Evolutionary conservation across 495 filamentous ascomycete species (phyloP), one percentile per base, ranked within the genome.

Genomic region (Neurospora sp.): DNA sequence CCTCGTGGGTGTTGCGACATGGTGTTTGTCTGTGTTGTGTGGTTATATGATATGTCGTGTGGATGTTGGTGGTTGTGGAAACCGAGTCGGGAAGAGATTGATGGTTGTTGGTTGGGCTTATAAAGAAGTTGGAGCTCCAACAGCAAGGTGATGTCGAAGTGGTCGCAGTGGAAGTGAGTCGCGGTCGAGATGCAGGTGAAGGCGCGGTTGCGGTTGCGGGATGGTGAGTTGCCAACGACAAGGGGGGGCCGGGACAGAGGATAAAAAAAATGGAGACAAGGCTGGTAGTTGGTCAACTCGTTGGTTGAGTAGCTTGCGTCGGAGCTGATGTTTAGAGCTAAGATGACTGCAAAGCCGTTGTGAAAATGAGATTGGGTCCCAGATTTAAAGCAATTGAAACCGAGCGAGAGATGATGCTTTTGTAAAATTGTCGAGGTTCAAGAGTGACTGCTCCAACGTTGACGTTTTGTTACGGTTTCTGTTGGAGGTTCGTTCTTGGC

Each of bases 41-140:
- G 27, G 14, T 9, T 14, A 35, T 35, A 10, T 31, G 84, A 41
- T 84, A 85, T 72, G 84, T 79, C 84, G 85, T 85, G 41, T 16
- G 78, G 61, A 68, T 71, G 68, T 40, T 53, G 35, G 27, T 74
- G 40, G 42, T 39, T 16, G 38, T 9, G 3, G 27, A 61, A 66
- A 41, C 8, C 16, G 40, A n/a, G 40, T 66, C 27, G 27, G 27
- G 3, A 3, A 7, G 37, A n/a, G 35, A 20, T 68, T 12, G 20
- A n/a, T 39, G 74, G 5, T 18, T 40, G 10, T 35, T 4, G 44
- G 27, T 38, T 41, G 44, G 22, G 35, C 35, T 61, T 40, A 5
- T 6, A 12, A 18, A 18, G 71, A 27, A 44, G 39, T 37, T 16
- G 44, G 31, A 59, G 70, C 37, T 71, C 4, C n/a, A 9, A 68